Base-by-base conservation (phyloP, 345 rosid genomes). In the Lepidium africanum region DNA sequence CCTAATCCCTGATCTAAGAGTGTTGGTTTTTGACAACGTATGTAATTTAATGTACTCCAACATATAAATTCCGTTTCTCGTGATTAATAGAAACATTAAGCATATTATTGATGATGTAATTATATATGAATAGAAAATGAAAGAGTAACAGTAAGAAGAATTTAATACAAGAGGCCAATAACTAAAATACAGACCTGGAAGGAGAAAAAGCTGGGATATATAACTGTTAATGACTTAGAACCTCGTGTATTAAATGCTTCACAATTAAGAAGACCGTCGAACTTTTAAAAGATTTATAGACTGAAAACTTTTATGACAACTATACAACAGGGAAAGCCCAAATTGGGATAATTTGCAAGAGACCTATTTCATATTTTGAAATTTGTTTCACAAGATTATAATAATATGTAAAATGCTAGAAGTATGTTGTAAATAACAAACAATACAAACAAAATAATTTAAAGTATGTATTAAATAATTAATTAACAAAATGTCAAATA, bases 121-220 rank as follows among this genome's bases (percentile, higher is more conserved):
- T 10, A 47, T 2, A 10, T 21, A 21, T 48, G 53, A 48, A 10
- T n/a, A 21, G 19, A 47, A 16, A 46, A 62, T 33, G 33, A 47
- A 45, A 33, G 33, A 30, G 10, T 32, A 62, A 6, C 9, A 14
- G 21, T 41, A n/a, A 50, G n/a, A 36, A 59, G 32, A 16, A 48
- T 59, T 40, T 60, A 50, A 40, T 50, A 59, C 59, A 39, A 45
- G 53, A 57, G 42, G 59, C 59, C 71, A 65, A 48, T 32, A 32
- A 64, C 76, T 56, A 72, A 64, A 64, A 38, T 64, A 72, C 65
- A 72, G 43, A 52, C 43, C n/a, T 54, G 39, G 7, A 25, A 23
- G 13, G 48, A 71, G 55, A 36, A 32, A 30, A 71, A 54, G 2
- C 32, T 17, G 11, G 62, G 63, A 52, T 15, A 71, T 10, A 64